A percentile compares a stretch with the other conserved stretches of the same genome.
Conservation (phyloP, 169 alveolate species). For the Eimeria sp. region DNA sequence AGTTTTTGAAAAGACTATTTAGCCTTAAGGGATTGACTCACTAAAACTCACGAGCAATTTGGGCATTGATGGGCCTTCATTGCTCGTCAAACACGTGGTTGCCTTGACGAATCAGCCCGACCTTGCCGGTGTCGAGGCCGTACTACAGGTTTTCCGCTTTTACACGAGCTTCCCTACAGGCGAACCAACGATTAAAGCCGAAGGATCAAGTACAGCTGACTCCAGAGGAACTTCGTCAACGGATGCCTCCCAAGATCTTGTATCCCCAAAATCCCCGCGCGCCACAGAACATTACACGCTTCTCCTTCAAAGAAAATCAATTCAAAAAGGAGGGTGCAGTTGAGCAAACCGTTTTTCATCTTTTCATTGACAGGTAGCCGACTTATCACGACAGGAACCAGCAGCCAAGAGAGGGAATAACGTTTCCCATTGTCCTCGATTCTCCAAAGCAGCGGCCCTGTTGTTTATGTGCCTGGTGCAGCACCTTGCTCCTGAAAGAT, state of each 20-base stretch:
- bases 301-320: slow-evolving; percentile 88
- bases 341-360: slow-evolving; percentile 91
- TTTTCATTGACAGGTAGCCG: slow-evolving; percentile 89
- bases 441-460: neutral
- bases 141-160: neutral
- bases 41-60: neutral
- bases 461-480: slow-evolving; percentile 48
- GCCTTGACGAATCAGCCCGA: neutral
- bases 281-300: slow-evolving; percentile 92
- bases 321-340: slow-evolving; percentile 92
- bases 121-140: neutral
- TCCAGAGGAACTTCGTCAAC: slow-evolving; percentile 89
- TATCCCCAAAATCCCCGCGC: slow-evolving; percentile 92
- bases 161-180: slow-evolving; percentile 22
- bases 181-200: slow-evolving; percentile 76
- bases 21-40: neutral
- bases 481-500: slow-evolving; percentile 84
- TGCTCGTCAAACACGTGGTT: neutral
- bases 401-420: neutral
- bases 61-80: neutral
- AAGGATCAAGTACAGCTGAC: slow-evolving; percentile 84
- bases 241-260: slow-evolving; percentile 89
- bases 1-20: neutral
- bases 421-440: no score
- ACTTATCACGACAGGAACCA: neutral